phyloP scores from a whole-genome alignment of 495 filamentous ascomycete genomes.

The Neurospora sp. region DNA sequence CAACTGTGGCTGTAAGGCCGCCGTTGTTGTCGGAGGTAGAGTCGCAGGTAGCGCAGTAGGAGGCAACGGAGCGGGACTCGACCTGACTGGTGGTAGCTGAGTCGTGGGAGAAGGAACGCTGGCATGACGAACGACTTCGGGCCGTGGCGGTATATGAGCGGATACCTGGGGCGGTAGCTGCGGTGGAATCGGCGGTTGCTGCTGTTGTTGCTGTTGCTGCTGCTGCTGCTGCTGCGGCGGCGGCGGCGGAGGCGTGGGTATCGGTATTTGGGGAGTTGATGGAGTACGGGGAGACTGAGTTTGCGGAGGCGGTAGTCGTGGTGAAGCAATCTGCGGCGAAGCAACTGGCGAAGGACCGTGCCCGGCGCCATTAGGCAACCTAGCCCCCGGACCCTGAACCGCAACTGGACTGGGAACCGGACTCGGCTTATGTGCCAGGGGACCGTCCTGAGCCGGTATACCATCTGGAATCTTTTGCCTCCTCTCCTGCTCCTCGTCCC shows the following conservation, averaged over 20 bases:
- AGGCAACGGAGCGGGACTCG: conserved; percentile 2
- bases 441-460: neutral
- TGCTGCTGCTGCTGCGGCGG: conserved; percentile 4
- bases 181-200: neutral
- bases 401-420: neutral
- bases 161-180: neutral
- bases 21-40: neutral
- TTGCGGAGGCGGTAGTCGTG: neutral
- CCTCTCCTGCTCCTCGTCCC: conserved; percentile 1
- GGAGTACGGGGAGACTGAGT: neutral
- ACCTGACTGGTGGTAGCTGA: neutral
- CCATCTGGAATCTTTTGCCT: conserved; percentile 1
- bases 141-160: neutral
- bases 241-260: conserved; percentile 1
- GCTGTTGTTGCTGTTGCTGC: neutral
- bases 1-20: conserved; percentile 4
- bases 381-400: neutral
- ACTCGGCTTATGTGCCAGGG: neutral
- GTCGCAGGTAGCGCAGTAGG: neutral
- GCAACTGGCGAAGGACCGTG: conserved; percentile 5
- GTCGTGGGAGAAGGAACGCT: neutral
- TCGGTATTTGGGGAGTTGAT: conserved; percentile 1
- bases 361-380: neutral
- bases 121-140: neutral
- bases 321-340: conserved; percentile 1